These are phyloP conservation scores for Saturnispora diversa DNA, from an alignment of 805 yeast genomes.

Conservation along the genomic window DNA sequence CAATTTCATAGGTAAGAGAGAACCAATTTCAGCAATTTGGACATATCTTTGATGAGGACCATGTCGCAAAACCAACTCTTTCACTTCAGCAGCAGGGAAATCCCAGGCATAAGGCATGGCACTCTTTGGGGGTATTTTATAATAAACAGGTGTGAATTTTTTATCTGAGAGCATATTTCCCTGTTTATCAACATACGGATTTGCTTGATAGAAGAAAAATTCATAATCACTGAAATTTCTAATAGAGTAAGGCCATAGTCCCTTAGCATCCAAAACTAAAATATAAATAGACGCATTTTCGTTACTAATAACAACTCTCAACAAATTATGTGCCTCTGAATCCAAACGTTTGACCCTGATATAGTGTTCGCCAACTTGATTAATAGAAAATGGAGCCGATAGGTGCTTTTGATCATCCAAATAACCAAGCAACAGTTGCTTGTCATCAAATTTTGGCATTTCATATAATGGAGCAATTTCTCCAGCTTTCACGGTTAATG, in stretches of 20 bases:
- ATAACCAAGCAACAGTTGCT: slow-evolving; percentile 55
- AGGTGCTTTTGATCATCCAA: slow-evolving; percentile 52
- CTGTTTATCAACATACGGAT: slow-evolving; percentile 60
- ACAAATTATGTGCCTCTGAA: slow-evolving; percentile 53
- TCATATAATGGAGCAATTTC: slow-evolving; percentile 54
- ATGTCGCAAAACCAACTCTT: slow-evolving; percentile 67
- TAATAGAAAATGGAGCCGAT: slow-evolving; percentile 83
- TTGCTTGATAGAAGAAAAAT: slow-evolving; percentile 77
- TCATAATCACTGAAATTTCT: slow-evolving; percentile 86
- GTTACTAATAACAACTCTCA: slow-evolving; percentile 66
- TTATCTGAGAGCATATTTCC: slow-evolving; percentile 50
- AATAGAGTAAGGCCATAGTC: slow-evolving; percentile 88
- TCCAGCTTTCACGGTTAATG: slow-evolving; percentile 38
- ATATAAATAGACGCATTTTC: slow-evolving; percentile 79
- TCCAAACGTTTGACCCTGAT: slow-evolving; percentile 59
- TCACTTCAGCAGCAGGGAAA: slow-evolving; percentile 81
- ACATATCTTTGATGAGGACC: slow-evolving; percentile 70
- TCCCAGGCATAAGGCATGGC: slow-evolving; percentile 99
- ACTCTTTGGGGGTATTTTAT: slow-evolving; percentile 77
- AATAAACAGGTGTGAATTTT: slow-evolving; percentile 68
- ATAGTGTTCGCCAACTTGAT: slow-evolving; percentile 76
- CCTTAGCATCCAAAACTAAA: slow-evolving; percentile 60
- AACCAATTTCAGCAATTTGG: slow-evolving; percentile 90
- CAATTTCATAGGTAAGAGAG: slow-evolving; percentile 74
- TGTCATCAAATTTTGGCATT: slow-evolving; percentile 46